Percentiles rank a stretch among this genome's conserved stretches.
These are phyloP conservation scores for Noccaea caerulescens DNA, from an alignment of 345 rosid species.

Conservation along the genomic window DNA sequence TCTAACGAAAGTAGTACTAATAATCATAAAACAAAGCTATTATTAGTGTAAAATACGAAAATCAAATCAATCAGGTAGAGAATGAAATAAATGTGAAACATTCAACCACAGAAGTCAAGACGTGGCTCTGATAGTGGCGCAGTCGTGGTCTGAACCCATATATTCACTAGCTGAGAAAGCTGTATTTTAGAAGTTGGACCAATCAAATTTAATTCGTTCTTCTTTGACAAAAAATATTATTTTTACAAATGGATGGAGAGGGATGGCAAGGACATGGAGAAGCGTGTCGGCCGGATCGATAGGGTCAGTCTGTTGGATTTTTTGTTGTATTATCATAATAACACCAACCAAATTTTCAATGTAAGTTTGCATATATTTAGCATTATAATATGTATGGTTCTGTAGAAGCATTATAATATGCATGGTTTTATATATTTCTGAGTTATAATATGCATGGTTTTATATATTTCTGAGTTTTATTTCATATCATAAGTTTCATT, in stretches of 20 bases:
- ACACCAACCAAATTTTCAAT: not conserved
- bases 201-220: constrained; percentile 5
- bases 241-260: constrained; percentile 27
- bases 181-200: constrained; percentile 30
- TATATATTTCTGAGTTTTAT: too few species aligned
- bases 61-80: constrained; percentile 40
- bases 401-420: too few species aligned
- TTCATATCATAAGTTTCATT: too few species aligned
- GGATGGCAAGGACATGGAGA: constrained; percentile 44
- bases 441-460: too few species aligned
- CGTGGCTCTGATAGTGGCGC: constrained; percentile 37
- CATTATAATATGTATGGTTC: too few species aligned
- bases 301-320: constrained; percentile 40
- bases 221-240: not conserved
- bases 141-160: constrained; percentile 43
- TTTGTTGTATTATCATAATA: not conserved
- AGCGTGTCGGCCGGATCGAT: constrained; percentile 60
- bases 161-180: constrained; percentile 41
- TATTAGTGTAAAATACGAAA: not conserved
- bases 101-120: constrained; percentile 38
- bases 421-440: too few species aligned
- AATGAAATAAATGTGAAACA: constrained; percentile 33
- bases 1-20: not conserved
- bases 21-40: not conserved
- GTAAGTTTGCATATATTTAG: too few species aligned